Base-by-base conservation (phyloP, 257 asterid species). In the Penstemon newberryi region DNA sequence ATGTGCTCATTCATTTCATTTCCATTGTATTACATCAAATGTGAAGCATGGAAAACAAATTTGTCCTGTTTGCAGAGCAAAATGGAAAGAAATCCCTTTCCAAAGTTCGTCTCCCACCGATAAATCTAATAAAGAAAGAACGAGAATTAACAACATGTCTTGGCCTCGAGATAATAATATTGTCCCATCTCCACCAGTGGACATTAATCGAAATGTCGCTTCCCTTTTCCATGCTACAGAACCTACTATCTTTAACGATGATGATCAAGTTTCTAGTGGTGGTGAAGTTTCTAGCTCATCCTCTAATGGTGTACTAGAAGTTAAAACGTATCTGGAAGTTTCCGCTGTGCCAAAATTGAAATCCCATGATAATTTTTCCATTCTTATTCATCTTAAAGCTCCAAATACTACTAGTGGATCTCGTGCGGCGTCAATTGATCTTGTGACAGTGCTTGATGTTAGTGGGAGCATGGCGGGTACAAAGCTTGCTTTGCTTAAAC, bases 401-500 rank as follows among this genome's bases (percentile, higher is more conserved):
- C 99, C 96, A 0, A 63, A 57, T 6, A 70, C 75, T 7, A 46
- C 71, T 13, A 61, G 57, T 8, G 79, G 66, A 51, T 71, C 89
- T 63, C 94, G 96, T 33, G 92, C 91, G 51, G 92, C 95, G 0
- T 25, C 33, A 25, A 81, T 93, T 51, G 99, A 93, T 78, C 92
- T 93, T 4, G 91, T 90, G 54, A 84, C 99, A 0, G 87, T 93
- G 42, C 90, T 93, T 74, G 99, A 93, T 80, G 89, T 90, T 54
- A 93, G 99, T 75, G 99, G 99, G 37, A 93, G 99, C 83, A 93
- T 93, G 99, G 87, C 96, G 3, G 99, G 99, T 56, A 86, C 95
- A 52, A 93, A 93, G 83, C 89, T 93, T 2, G 96, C 97, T 0
- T 71, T 93, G 76, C 86, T 93, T 2, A 93, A 93, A 78, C 86